Conservation (phyloP, 164 flowering plant genomes). For the Kalanchoe fedtschenkoi region DNA sequence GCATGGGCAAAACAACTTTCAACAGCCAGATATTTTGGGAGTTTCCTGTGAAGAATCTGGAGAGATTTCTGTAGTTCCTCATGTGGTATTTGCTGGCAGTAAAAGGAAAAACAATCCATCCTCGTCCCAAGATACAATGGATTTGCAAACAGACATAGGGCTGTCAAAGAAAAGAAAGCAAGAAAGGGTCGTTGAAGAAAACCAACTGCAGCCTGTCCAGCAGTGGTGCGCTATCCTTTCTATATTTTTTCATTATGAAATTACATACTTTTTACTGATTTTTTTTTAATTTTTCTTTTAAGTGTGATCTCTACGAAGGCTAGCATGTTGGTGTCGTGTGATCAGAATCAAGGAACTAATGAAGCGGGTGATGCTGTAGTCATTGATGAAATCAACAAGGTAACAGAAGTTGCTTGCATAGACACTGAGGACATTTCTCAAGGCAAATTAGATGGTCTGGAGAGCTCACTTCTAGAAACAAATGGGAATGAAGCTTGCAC, state of each 20-base stretch:
- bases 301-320: slow-evolving; percentile 21
- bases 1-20: neutral
- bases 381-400: slow-evolving; percentile 20
- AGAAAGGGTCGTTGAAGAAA: slow-evolving; percentile 11
- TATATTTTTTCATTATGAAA: neutral
- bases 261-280: neutral
- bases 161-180: slow-evolving; percentile 46
- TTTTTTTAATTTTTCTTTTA: slow-evolving; percentile 9
- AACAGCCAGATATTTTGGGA: slow-evolving; percentile 7
- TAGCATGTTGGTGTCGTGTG: slow-evolving; percentile 13
- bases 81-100: slow-evolving; percentile 20
- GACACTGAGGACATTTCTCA: slow-evolving; percentile 8
- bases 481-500: slow-evolving; percentile 14
- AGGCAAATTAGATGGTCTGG: slow-evolving; percentile 10
- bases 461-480: slow-evolving; percentile 10
- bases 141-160: slow-evolving; percentile 16
- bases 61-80: slow-evolving; percentile 34
- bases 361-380: slow-evolving; percentile 18
- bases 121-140: slow-evolving; percentile 12
- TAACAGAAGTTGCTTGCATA: slow-evolving; percentile 22
- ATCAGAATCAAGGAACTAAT: slow-evolving; percentile 18
- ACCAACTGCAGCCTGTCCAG: slow-evolving; percentile 9
- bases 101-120: slow-evolving; percentile 28
- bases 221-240: neutral
- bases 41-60: slow-evolving; percentile 28